Base-by-base conservation (phyloP, 352 stramenopile genomes). In the Plasmopara muralis region DNA sequence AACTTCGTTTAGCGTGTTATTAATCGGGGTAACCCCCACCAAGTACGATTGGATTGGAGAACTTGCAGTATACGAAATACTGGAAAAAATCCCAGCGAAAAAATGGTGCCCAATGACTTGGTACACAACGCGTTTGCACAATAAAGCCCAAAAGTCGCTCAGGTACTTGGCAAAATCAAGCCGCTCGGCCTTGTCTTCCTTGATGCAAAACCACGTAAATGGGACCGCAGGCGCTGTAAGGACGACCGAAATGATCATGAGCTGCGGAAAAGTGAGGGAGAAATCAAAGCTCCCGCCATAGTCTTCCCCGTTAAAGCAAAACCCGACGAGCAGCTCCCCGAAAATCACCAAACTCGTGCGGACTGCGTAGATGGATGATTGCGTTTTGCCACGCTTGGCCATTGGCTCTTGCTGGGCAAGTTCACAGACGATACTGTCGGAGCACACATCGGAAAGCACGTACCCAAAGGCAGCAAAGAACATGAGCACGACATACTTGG, bases 401-500 rank as follows among this genome's bases (percentile, higher is more conserved):
- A 62, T 51, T 0, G 74, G 74, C 46, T 85, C 74, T 30, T 72
- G 72, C 56, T 85, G 74, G 0, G 74, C 73, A 8, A 81, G 57
- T 40, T 83, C 72, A 13, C 74, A 73, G 43, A 83, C 68, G 39
- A 85, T 70, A 50, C 61, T 75, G 50, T 85, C 78, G 34, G 71
- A 65, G 43, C 76, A 79, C 1, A 86, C 72, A 40, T 87, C 77
- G 8, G 78, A 77, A 49, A 77, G 63, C 30, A 88, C 69, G 57
- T 88, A 89, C 25, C 77, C 77, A 37, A 85, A 53, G 8, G 77
- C 74, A 14, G 82, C 49, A 9, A 83, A 66, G 65, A 78, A 73
- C 60, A 87, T 80, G 52, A 80, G 58, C 15, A 79, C 42, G 14
- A 79, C 51, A 46, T 74, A 81, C 43, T 66, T 70, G 35, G 50